Evolutionary conservation across 164 flowering plant genomes (phyloP).

Genomic region (Malania oleifera): DNA sequence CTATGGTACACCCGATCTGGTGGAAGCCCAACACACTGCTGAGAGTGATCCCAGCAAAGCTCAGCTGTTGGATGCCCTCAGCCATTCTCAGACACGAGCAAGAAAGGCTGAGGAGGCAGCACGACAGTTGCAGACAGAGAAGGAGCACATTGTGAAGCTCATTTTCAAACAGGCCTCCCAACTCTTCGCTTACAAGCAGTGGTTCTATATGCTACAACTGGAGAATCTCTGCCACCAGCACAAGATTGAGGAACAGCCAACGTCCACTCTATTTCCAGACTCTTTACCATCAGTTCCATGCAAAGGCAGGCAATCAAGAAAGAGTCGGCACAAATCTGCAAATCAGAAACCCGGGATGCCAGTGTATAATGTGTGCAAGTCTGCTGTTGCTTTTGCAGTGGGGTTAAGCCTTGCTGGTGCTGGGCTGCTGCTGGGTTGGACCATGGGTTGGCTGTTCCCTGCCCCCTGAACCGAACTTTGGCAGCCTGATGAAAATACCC

Average conservation of each 20-base stretch:
- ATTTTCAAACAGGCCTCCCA: conserved; percentile 83
- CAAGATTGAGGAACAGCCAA: conserved; percentile 28
- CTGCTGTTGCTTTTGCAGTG: conserved; percentile 42
- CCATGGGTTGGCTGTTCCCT: conserved; percentile 65
- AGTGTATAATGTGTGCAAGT: conserved; percentile 20
- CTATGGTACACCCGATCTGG: conserved; percentile 11
- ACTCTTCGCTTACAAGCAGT: conserved; percentile 85
- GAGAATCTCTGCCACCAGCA: conserved; percentile 48
- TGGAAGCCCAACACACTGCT: neutral
- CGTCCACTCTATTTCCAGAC: conserved; percentile 25
- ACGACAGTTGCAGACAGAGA: conserved; percentile 59
- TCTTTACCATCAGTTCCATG: conserved; percentile 36
- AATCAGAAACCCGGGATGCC: conserved; percentile 21
- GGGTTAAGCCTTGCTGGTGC: conserved; percentile 71
- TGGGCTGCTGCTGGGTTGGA: conserved; percentile 74
- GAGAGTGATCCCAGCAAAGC: neutral
- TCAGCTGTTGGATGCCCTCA: neutral
- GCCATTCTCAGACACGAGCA: conserved; percentile 46
- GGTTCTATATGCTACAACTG: conserved; percentile 60
- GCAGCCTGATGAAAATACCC: no score
- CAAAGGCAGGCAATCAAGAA: conserved; percentile 25
- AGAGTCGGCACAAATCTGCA: conserved; percentile 21
- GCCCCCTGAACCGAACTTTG: conserved; percentile 19
- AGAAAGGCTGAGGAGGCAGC: conserved; percentile 92
- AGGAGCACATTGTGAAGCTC: conserved; percentile 76